Evolutionary conservation across 352 stramenopile species (phyloP).

Genomic region (Pythium dissimile): DNA sequence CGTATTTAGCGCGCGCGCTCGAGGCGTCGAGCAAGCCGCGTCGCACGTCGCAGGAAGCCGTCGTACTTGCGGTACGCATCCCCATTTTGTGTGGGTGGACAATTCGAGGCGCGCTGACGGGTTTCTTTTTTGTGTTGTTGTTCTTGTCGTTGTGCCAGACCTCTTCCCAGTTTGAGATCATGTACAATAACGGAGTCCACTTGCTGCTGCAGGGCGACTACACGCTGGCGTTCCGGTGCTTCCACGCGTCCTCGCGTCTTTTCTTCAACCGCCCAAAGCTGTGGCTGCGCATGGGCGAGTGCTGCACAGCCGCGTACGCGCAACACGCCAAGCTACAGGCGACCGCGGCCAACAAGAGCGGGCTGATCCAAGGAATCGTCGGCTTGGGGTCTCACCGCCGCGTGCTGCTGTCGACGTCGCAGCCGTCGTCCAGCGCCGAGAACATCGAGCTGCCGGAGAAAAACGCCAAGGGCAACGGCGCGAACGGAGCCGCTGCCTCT

Average conservation of each 20-base stretch:
- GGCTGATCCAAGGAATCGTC: conserved; percentile 74
- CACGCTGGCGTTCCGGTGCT: conserved; percentile 83
- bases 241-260: conserved; percentile 83
- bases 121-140: conserved; percentile 1
- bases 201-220: conserved; percentile 84
- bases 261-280: conserved; percentile 91
- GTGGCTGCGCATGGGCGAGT: conserved; percentile 91
- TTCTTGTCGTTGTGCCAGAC: too few species aligned
- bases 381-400: conserved; percentile 78
- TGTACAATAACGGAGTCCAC: conserved; percentile 93
- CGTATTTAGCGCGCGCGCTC: conserved; percentile 88
- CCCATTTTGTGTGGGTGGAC: too few species aligned
- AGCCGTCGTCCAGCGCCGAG: conserved; percentile 51
- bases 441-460: conserved; percentile 72
- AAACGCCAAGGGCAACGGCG: conserved; percentile 32
- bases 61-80: conserved; percentile 37
- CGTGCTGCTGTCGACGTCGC: conserved; percentile 71
- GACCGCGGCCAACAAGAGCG: conserved; percentile 73
- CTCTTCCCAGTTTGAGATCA: conserved; percentile 82
- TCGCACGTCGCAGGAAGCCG: conserved; percentile 42
- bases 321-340: conserved; percentile 61
- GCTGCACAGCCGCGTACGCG: conserved; percentile 81
- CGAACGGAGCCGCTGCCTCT: neutral
- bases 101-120: too few species aligned
- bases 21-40: conserved; percentile 57